Conservation (phyloP, 2,329 filamentous ascomycete species). For the Cladophialophora carrionii region DNA sequence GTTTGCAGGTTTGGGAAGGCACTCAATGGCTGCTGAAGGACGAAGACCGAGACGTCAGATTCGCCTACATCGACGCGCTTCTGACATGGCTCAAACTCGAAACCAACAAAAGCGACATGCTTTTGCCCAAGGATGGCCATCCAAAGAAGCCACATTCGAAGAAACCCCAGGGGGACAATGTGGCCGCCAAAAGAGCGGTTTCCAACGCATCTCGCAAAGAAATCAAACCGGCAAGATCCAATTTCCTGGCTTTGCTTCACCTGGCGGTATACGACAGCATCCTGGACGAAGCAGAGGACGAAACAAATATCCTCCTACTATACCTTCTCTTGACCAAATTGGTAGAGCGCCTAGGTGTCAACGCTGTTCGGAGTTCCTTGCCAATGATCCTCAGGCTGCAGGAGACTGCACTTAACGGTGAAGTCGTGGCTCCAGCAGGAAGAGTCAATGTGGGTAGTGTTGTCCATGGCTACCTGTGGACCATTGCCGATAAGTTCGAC, state of each 20-base stretch:
- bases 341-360: slow-evolving; percentile 77
- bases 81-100: slow-evolving; percentile 84
- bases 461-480: slow-evolving; percentile 88
- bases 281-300: slow-evolving; percentile 70
- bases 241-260: slow-evolving; percentile 80
- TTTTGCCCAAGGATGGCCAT: slow-evolving; percentile 61
- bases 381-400: slow-evolving; percentile 90
- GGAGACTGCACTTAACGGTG: slow-evolving; percentile 66
- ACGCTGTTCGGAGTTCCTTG: slow-evolving; percentile 74
- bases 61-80: slow-evolving; percentile 82
- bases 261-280: slow-evolving; percentile 88
- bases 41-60: slow-evolving; percentile 73
- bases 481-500: slow-evolving; percentile 74
- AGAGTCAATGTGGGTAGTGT: slow-evolving; percentile 82
- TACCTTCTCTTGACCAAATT: slow-evolving; percentile 76
- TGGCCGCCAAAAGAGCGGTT: slow-evolving; percentile 63
- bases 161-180: slow-evolving; percentile 47
- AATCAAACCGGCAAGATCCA: slow-evolving; percentile 62
- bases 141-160: slow-evolving; percentile 51
- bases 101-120: slow-evolving; percentile 68
- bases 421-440: slow-evolving; percentile 60
- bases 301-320: slow-evolving; percentile 74
- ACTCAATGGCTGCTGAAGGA: slow-evolving; percentile 91
- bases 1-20: slow-evolving; percentile 89
- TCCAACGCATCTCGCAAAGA: slow-evolving; percentile 69